A percentile compares a stretch with the other conserved stretches of the same genome.
phyloP scores from a whole-genome alignment of 305 asterid genomes.

The Solanum hybrid region DNA sequence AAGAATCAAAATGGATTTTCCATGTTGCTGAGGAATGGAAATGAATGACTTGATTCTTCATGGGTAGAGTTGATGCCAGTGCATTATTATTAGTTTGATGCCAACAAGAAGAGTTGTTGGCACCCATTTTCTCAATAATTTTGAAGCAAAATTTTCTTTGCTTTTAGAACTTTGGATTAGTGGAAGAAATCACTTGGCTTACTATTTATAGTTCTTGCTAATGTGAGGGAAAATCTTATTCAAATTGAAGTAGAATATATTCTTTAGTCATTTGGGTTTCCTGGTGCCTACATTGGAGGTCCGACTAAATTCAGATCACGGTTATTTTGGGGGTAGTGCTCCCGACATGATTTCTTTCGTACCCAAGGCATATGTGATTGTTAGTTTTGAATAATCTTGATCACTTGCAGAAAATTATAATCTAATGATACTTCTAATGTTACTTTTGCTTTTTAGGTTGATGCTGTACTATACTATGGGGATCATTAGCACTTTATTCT shows the following conservation, averaged over 20 bases:
- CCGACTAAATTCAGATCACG: not conserved
- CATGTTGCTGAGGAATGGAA: slow-evolving; percentile 53
- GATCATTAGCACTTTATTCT: not conserved
- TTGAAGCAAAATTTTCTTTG: not conserved
- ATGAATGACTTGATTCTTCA: slow-evolving; percentile 26
- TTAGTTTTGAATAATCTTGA: not conserved
- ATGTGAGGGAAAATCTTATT: not conserved
- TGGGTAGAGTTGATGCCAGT: not conserved
- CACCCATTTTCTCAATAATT: slow-evolving; percentile 1
- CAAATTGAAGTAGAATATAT: slow-evolving; percentile 2
- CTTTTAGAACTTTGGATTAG: not conserved
- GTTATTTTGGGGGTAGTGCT: too few relatives aligned
- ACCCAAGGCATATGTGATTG: too few relatives aligned
- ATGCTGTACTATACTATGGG: not conserved
- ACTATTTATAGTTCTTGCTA: not conserved
- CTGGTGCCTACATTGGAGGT: not conserved
- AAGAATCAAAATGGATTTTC: slow-evolving; percentile 45
- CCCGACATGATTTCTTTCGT: too few relatives aligned
- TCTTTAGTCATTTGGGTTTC: not conserved
- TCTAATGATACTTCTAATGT: not conserved
- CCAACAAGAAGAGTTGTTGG: not conserved
- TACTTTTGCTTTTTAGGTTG: not conserved
- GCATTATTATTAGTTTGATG: not conserved
- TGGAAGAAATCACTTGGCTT: not conserved
- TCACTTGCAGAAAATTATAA: not conserved